Conservation (phyloP, 2,329 filamentous ascomycete genomes). For the Claviceps spartinae region DNA sequence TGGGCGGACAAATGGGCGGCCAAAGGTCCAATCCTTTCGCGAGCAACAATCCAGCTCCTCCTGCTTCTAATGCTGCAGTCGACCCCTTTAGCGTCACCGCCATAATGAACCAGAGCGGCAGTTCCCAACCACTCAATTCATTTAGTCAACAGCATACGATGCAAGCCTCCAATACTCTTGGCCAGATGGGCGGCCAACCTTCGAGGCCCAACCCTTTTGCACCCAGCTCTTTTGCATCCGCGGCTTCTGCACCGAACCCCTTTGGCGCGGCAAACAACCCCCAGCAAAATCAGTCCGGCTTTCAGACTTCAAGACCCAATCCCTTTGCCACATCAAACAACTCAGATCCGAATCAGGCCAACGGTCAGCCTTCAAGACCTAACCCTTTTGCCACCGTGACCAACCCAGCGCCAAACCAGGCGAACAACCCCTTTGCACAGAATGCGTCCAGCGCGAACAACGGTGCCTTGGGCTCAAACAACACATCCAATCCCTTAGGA, state of each 20-base stretch:
- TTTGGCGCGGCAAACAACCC: conserved; percentile 13
- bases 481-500: conserved; percentile 11
- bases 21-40: conserved; percentile 26
- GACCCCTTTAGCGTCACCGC: conserved; percentile 17
- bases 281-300: neutral
- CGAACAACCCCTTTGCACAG: conserved; percentile 13
- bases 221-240: no score
- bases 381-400: conserved; percentile 16
- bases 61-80: neutral
- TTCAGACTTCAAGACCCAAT: no score
- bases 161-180: conserved; percentile 12
- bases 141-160: conserved; percentile 5
- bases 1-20: conserved; percentile 19
- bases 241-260: conserved; percentile 3
- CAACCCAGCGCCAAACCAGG: conserved; percentile 5
- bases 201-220: conserved; percentile 16
- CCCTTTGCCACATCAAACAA: no score
- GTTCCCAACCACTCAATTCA: conserved; percentile 9
- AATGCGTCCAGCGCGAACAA: conserved; percentile 1
- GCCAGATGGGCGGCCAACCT: conserved; percentile 3
- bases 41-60: neutral
- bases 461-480: conserved; percentile 12
- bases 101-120: neutral
- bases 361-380: conserved; percentile 2
- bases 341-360: neutral